These are phyloP conservation scores for Alternaria postmessia DNA, from an alignment of 2,329 filamentous ascomycete species.

Conservation along the genomic window DNA sequence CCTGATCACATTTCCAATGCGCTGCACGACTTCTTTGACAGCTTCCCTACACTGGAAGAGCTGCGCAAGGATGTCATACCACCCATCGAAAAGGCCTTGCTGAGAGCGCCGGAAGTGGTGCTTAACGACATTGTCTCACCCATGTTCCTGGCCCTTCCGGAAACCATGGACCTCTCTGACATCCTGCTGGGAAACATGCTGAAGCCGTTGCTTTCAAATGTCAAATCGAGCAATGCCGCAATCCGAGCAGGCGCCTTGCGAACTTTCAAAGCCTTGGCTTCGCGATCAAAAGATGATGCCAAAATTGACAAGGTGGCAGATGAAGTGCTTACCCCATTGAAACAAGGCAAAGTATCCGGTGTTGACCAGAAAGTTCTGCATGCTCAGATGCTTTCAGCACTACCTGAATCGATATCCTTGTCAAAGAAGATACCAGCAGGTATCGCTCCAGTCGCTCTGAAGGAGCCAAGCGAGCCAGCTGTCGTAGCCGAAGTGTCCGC, in stretches of 20 bases:
- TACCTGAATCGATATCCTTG: slow-evolving; percentile 63
- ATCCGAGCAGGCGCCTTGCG: slow-evolving; percentile 79
- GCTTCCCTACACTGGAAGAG: slow-evolving; percentile 77
- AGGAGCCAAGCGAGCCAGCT: slow-evolving; percentile 89
- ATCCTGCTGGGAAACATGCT: slow-evolving; percentile 75
- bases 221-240: slow-evolving; percentile 84
- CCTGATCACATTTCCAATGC: slow-evolving; percentile 76
- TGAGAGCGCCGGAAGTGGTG: slow-evolving; percentile 90
- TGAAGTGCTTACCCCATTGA: slow-evolving; percentile 81
- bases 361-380: slow-evolving; percentile 86
- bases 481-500: slow-evolving; percentile 77
- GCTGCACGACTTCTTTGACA: slow-evolving; percentile 81
- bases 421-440: slow-evolving; percentile 72
- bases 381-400: slow-evolving; percentile 76
- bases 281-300: slow-evolving; percentile 65
- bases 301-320: slow-evolving; percentile 73
- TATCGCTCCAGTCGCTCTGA: slow-evolving; percentile 73
- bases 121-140: slow-evolving; percentile 79
- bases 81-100: slow-evolving; percentile 83
- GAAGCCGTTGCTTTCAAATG: slow-evolving; percentile 86
- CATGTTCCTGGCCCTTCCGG: slow-evolving; percentile 74
- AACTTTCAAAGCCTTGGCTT: slow-evolving; percentile 76
- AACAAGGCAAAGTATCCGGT: slow-evolving; percentile 81
- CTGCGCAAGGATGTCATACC: slow-evolving; percentile 79
- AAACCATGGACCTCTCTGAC: slow-evolving; percentile 77